Conservation (phyloP, 2,329 filamentous ascomycete genomes). For the Diplodia intermedia region DNA sequence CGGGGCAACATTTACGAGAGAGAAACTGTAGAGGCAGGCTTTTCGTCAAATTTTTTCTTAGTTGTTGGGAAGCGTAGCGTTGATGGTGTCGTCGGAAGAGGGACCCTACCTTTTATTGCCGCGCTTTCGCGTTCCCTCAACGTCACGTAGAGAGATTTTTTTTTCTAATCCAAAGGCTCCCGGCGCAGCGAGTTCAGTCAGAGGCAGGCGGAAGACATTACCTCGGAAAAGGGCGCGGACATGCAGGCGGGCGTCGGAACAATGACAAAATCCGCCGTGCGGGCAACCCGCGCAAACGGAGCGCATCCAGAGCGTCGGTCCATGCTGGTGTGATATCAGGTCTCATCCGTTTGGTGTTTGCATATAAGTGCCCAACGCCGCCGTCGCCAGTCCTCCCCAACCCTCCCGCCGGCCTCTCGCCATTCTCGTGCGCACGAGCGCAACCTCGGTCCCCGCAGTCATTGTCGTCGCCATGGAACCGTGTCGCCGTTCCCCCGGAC, state of each 20-base stretch:
- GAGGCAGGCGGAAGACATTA: not conserved
- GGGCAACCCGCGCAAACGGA: constrained; percentile 1
- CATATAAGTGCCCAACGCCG: constrained; percentile 25
- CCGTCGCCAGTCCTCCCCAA: not conserved
- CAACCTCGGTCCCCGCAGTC: not conserved
- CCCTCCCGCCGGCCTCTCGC: not conserved
- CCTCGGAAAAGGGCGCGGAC: constrained; percentile 18
- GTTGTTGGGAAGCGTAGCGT: not conserved
- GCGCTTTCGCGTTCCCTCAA: not conserved
- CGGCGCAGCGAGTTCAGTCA: not conserved
- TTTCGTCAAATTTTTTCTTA: not conserved
- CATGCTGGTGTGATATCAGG: constrained; percentile 28
- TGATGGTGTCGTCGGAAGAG: not conserved
- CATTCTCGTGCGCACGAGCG: not conserved
- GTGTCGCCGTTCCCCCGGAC: constrained; percentile 6
- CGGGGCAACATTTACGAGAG: not conserved
- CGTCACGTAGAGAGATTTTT: not conserved
- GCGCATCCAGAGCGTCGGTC: constrained; percentile 17
- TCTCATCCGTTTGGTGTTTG: constrained; percentile 3
- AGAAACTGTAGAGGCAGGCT: constrained; percentile 15
- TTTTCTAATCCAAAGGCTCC: not conserved
- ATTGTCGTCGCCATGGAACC: not conserved
- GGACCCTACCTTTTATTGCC: not conserved
- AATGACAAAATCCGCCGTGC: constrained; percentile 12
- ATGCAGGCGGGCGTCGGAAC: constrained; percentile 12